These are phyloP conservation scores for Pseudomonodictys pantanalensis DNA, from an alignment of 495 filamentous ascomycete species.

Conservation along the genomic window DNA sequence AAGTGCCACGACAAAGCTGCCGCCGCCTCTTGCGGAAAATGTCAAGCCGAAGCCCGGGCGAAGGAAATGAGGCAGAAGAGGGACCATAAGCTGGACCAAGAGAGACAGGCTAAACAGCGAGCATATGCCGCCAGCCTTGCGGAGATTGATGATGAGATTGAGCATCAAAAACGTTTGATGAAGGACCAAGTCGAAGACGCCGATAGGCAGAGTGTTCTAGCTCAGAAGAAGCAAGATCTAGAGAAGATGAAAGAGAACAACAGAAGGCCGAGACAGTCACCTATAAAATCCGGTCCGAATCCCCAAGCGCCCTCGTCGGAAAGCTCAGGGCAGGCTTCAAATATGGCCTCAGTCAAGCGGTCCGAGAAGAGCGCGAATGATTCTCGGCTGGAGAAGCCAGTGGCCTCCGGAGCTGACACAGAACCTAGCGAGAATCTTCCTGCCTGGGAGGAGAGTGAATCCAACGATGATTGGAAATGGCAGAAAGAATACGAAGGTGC, in stretches of 20 bases:
- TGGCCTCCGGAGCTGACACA: neutral
- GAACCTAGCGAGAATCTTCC: neutral
- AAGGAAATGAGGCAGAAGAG: constrained; percentile 46
- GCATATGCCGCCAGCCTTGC: constrained; percentile 52
- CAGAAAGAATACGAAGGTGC: constrained; percentile 54
- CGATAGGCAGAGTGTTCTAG: constrained; percentile 47
- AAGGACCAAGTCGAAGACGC: constrained; percentile 49
- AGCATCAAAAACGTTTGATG: constrained; percentile 47
- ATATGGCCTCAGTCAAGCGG: no score
- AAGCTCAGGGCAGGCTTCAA: no score
- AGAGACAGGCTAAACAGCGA: constrained; percentile 49
- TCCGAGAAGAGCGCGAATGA: no score
- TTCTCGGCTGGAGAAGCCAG: no score
- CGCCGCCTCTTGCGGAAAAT: constrained; percentile 46
- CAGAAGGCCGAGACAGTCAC: neutral
- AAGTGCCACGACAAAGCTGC: constrained; percentile 40
- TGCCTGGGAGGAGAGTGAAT: constrained; percentile 19
- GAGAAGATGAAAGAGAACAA: constrained; percentile 8
- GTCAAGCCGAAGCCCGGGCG: constrained; percentile 52
- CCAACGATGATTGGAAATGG: constrained; percentile 54
- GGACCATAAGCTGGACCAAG: constrained; percentile 55
- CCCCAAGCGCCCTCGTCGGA: no score
- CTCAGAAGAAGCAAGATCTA: constrained; percentile 48
- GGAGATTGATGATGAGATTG: constrained; percentile 58
- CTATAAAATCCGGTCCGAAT: neutral